Evolutionary conservation across 2,329 filamentous ascomycete genomes (phyloP).

Genomic region (Alternaria burnsii): DNA sequence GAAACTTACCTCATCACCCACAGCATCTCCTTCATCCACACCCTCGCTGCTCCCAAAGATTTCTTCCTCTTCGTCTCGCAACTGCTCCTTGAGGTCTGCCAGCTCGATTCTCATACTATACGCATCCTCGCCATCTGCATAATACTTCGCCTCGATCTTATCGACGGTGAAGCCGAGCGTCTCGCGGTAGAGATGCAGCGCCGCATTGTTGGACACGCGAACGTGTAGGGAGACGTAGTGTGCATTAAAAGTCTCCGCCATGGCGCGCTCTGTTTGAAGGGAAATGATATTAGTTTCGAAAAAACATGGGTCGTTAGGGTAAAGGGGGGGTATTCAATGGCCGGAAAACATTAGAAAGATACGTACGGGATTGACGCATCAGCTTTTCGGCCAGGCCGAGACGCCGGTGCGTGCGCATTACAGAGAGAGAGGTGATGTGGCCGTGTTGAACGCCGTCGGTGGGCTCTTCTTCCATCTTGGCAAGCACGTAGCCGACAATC

Average conservation of each 20-base stretch:
- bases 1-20: slow-evolving; percentile 42
- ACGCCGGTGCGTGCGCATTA: slow-evolving; percentile 94
- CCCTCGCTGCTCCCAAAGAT: slow-evolving; percentile 46
- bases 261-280: slow-evolving; percentile 82
- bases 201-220: slow-evolving; percentile 90
- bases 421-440: slow-evolving; percentile 92
- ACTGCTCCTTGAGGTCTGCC: slow-evolving; percentile 62
- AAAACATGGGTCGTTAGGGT: too few species aligned
- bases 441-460: slow-evolving; percentile 89
- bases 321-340: too few species aligned
- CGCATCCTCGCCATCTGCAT: slow-evolving; percentile 96
- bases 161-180: slow-evolving; percentile 40
- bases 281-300: too few species aligned
- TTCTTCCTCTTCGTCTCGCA: slow-evolving; percentile 54
- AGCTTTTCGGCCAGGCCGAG: slow-evolving; percentile 95
- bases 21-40: slow-evolving; percentile 45
- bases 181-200: slow-evolving; percentile 89
- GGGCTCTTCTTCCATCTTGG: slow-evolving; percentile 99
- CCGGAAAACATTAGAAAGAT: too few species aligned
- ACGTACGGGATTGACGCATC: slow-evolving; percentile 82
- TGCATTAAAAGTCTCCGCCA: slow-evolving; percentile 93
- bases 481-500: slow-evolving; percentile 98
- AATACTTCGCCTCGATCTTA: slow-evolving; percentile 82
- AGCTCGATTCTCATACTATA: slow-evolving; percentile 93
- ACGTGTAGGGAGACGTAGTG: slow-evolving; percentile 96